These are phyloP conservation scores for Podospora sp. DNA, from an alignment of 495 filamentous ascomycete species.

Conservation along the genomic window DNA sequence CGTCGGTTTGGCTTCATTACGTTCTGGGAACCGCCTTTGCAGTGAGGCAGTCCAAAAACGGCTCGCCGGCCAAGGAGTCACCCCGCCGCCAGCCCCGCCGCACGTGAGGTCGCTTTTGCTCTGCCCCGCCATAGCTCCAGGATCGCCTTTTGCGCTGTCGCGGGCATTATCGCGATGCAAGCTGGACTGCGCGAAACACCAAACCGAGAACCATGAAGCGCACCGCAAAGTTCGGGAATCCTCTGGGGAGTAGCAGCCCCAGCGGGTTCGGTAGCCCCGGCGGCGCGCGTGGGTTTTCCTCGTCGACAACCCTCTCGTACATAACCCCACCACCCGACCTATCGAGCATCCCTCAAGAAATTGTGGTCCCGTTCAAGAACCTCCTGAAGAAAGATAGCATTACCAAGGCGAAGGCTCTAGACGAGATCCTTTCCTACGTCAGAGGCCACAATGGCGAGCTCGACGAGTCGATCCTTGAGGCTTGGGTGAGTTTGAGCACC, in stretches of 20 bases:
- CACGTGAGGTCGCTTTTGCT: conserved; percentile 10
- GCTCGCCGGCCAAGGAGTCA: too few species aligned
- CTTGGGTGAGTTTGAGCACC: conserved; percentile 69
- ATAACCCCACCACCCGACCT: conserved; percentile 84
- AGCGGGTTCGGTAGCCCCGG: conserved; percentile 25
- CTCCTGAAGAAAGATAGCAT: conserved; percentile 88
- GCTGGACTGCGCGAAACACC: not conserved
- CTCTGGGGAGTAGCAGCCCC: not conserved
- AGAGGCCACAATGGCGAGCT: conserved; percentile 54
- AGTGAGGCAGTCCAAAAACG: too few species aligned
- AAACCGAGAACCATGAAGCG: conserved; percentile 10
- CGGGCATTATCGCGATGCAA: not conserved
- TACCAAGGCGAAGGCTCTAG: conserved; percentile 90
- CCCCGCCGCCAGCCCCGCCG: conserved; percentile 14
- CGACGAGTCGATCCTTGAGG: conserved; percentile 77
- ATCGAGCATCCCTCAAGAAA: conserved; percentile 72
- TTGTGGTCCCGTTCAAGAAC: conserved; percentile 89
- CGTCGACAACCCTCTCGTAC: conserved; percentile 69
- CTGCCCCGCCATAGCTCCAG: conserved; percentile 12
- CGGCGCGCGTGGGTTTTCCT: conserved; percentile 51
- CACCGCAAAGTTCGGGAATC: conserved; percentile 5
- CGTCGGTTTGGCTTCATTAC: too few species aligned
- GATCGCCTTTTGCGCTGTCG: not conserved
- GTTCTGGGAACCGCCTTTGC: too few species aligned
- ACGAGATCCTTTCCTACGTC: conserved; percentile 75